Conservation (phyloP, 2,329 filamentous ascomycete species). For the Clonostachys sp. region DNA sequence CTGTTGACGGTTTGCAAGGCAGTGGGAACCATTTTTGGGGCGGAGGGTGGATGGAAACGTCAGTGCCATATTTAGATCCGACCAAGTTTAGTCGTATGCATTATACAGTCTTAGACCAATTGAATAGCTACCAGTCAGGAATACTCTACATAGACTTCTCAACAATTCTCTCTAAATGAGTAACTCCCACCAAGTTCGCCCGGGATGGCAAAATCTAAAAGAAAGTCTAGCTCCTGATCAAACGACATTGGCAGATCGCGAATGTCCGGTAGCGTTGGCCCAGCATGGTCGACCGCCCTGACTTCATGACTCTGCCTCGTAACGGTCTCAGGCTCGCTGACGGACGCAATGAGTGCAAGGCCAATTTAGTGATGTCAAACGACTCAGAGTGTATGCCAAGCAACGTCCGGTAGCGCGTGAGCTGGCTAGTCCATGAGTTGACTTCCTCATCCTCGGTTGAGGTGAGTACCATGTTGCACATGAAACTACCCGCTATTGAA, state of each 20-base stretch:
- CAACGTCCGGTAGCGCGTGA: neutral
- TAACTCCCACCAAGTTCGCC: too few relatives aligned
- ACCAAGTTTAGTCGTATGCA: neutral
- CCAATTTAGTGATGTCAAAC: neutral
- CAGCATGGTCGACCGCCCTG: too few relatives aligned
- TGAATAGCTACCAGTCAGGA: too few relatives aligned
- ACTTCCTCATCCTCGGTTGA: neutral
- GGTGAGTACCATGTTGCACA: neutral
- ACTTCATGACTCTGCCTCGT: too few relatives aligned
- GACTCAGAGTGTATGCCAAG: neutral
- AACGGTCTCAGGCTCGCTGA: neutral
- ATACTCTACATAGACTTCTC: too few relatives aligned
- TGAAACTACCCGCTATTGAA: neutral
- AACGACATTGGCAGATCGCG: too few relatives aligned
- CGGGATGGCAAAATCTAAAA: too few relatives aligned
- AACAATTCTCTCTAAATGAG: too few relatives aligned
- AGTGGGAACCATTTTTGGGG: slow-evolving; percentile 24
- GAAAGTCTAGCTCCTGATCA: too few relatives aligned
- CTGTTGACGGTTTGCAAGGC: slow-evolving; percentile 33
- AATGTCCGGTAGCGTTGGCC: too few relatives aligned
- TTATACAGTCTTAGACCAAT: too few relatives aligned
- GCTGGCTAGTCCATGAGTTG: neutral
- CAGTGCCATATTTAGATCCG: neutral
- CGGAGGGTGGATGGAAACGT: slow-evolving; percentile 21
- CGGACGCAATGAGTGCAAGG: neutral